Evolutionary conservation across 2,329 filamentous ascomycete genomes (phyloP).

Genomic region (Proliferodiscus dingleyae): DNA sequence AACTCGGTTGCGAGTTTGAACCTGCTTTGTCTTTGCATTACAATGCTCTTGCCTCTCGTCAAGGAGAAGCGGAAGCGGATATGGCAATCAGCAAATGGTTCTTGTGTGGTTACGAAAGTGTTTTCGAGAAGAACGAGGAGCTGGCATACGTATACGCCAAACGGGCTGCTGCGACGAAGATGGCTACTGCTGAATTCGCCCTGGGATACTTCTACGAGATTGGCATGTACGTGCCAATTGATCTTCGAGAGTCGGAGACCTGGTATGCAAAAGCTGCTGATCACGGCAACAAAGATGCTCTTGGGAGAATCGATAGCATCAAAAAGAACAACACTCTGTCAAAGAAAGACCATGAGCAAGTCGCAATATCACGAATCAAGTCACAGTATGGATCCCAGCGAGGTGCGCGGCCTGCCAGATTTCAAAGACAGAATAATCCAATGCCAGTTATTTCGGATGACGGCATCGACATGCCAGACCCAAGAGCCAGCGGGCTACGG

Average conservation of each 20-base stretch:
- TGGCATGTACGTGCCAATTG: slow-evolving; percentile 83
- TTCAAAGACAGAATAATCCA: slow-evolving; percentile 40
- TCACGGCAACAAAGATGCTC: slow-evolving; percentile 87
- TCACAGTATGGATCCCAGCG: slow-evolving; percentile 68
- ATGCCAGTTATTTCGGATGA: slow-evolving; percentile 29
- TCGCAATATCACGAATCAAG: slow-evolving; percentile 84
- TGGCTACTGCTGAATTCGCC: slow-evolving; percentile 91
- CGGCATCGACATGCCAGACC: slow-evolving; percentile 25
- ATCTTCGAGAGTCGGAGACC: slow-evolving; percentile 71
- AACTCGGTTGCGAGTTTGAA: slow-evolving; percentile 91
- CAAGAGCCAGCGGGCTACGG: slow-evolving; percentile 10
- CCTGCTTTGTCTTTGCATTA: slow-evolving; percentile 91
- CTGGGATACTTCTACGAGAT: slow-evolving; percentile 98
- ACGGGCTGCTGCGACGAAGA: slow-evolving; percentile 73
- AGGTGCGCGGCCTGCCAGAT: slow-evolving; percentile 55
- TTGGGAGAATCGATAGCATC: slow-evolving; percentile 76
- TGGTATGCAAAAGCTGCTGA: slow-evolving; percentile 91
- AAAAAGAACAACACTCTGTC: slow-evolving; percentile 78
- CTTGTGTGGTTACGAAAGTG: slow-evolving; percentile 84
- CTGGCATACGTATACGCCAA: slow-evolving; percentile 88
- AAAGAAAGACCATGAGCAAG: slow-evolving; percentile 86
- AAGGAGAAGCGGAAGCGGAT: slow-evolving; percentile 89
- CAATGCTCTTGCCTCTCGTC: slow-evolving; percentile 85
- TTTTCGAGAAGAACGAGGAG: slow-evolving; percentile 94
- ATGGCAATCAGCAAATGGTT: slow-evolving; percentile 99